Percentiles rank a stretch among this genome's conserved stretches.
Conservation (phyloP, 2,329 filamentous ascomycete species). For the Cercospora janseana region DNA sequence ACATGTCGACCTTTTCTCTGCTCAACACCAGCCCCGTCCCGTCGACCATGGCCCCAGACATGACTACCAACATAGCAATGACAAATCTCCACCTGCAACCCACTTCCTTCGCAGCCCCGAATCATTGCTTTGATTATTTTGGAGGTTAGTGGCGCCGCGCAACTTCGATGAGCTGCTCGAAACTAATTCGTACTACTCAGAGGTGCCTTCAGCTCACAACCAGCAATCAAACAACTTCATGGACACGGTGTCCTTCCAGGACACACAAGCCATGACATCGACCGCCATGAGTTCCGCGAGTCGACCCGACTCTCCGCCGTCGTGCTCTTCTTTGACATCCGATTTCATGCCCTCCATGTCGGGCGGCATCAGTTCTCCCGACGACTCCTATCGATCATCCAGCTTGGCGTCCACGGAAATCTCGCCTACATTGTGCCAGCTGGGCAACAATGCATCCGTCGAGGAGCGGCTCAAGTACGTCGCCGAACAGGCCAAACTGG, state of each 20-base stretch:
- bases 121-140: conserved; percentile 7
- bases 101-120: background rate
- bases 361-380: background rate
- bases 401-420: background rate
- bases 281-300: conserved; percentile 2
- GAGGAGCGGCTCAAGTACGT: conserved; percentile 5
- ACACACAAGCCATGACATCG: conserved; percentile 3
- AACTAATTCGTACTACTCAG: background rate
- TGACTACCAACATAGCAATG: conserved; percentile 1
- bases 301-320: background rate
- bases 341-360: conserved; percentile 2
- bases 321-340: background rate
- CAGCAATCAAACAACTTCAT: conserved; percentile 1
- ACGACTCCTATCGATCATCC: conserved; percentile 3
- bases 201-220: background rate
- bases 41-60: background rate
- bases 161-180: background rate
- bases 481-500: conserved; percentile 3
- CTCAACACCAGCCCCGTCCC: background rate
- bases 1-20: background rate
- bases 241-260: background rate
- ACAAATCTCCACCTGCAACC: conserved; percentile 3
- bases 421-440: background rate
- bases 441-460: background rate
- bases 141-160: background rate